Percentiles rank a stretch among this genome's conserved stretches.
Evolutionary conservation across 345 rosid species (phyloP).

Genomic region (Bruguiera gymnorhiza): DNA sequence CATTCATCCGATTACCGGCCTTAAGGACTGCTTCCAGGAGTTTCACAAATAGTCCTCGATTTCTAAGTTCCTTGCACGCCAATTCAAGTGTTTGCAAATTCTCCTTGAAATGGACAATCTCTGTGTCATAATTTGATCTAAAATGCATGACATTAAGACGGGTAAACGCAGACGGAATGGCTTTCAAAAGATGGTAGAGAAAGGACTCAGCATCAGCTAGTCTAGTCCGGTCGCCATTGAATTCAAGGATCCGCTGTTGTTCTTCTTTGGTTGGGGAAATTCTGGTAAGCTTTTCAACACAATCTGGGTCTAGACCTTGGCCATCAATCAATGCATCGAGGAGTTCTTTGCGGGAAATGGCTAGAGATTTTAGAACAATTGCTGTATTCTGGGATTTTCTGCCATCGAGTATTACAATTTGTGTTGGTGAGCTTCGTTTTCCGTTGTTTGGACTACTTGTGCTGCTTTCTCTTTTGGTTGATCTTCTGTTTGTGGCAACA

Average conservation of each 20-base stretch:
- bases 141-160: conserved; percentile 63
- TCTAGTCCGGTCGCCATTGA: conserved; percentile 46
- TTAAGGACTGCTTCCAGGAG: conserved; percentile 88
- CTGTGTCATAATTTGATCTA: conserved; percentile 56
- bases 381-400: conserved; percentile 80
- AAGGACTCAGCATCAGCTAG: conserved; percentile 78
- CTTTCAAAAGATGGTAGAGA: conserved; percentile 62
- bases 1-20: conserved; percentile 94
- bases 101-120: conserved; percentile 46
- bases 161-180: conserved; percentile 64
- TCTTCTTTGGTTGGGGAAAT: conserved; percentile 71
- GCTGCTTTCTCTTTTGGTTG: conserved; percentile 23
- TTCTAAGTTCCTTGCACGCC: conserved; percentile 70
- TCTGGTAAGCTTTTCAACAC: conserved; percentile 68
- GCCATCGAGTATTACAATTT: conserved; percentile 58
- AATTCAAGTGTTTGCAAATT: conserved; percentile 44
- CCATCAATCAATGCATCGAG: conserved; percentile 53
- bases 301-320: conserved; percentile 48
- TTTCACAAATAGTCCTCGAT: conserved; percentile 72
- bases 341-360: conserved; percentile 54
- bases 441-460: conserved; percentile 21
- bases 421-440: conserved; percentile 30
- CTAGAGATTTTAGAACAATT: conserved; percentile 66
- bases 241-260: conserved; percentile 50
- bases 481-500: conserved; percentile 50